These are phyloP conservation scores for Blastobotrys raffinosifermentans DNA, from an alignment of 1,139 yeast species.

Conservation along the genomic window DNA sequence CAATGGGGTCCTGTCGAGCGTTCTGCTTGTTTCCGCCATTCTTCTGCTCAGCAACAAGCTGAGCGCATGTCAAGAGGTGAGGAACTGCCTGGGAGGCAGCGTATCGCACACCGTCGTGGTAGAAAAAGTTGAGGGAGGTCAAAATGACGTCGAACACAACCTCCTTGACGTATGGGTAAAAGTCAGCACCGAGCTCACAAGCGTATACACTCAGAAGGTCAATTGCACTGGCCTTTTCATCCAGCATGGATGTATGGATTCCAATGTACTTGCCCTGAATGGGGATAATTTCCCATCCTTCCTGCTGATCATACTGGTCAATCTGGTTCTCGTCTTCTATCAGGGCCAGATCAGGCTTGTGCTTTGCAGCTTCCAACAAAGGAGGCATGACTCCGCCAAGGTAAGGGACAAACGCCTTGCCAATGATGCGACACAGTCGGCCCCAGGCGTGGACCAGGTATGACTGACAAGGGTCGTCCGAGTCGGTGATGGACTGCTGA, in stretches of 20 bases:
- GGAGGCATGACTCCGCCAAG: slow-evolving; percentile 89
- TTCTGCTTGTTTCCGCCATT: slow-evolving; percentile 38
- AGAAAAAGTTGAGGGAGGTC: slow-evolving; percentile 84
- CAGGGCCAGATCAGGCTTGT: slow-evolving; percentile 81
- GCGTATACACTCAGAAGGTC: slow-evolving; percentile 87
- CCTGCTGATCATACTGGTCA: slow-evolving; percentile 74
- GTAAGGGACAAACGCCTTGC: slow-evolving; percentile 81
- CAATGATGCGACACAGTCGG: slow-evolving; percentile 79
- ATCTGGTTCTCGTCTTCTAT: slow-evolving; percentile 84
- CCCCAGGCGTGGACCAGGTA: slow-evolving; percentile 97
- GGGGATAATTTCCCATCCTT: slow-evolving; percentile 94
- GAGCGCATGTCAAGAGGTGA: slow-evolving; percentile 61
- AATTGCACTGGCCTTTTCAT: slow-evolving; percentile 89
- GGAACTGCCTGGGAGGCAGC: slow-evolving; percentile 84
- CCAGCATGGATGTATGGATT: slow-evolving; percentile 84
- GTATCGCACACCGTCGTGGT: slow-evolving; percentile 92
- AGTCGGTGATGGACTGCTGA: slow-evolving; percentile 42
- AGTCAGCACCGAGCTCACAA: slow-evolving; percentile 71
- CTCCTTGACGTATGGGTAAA: slow-evolving; percentile 77
- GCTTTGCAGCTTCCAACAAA: slow-evolving; percentile 73
- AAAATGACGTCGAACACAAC: slow-evolving; percentile 72
- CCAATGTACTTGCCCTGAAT: slow-evolving; percentile 91
- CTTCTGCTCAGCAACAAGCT: slow-evolving; percentile 22
- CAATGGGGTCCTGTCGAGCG: slow-evolving; percentile 40
- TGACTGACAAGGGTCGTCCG: slow-evolving; percentile 80